These are phyloP conservation scores for Podospora comata DNA, from an alignment of 495 filamentous ascomycete genomes.

Conservation along the genomic window DNA sequence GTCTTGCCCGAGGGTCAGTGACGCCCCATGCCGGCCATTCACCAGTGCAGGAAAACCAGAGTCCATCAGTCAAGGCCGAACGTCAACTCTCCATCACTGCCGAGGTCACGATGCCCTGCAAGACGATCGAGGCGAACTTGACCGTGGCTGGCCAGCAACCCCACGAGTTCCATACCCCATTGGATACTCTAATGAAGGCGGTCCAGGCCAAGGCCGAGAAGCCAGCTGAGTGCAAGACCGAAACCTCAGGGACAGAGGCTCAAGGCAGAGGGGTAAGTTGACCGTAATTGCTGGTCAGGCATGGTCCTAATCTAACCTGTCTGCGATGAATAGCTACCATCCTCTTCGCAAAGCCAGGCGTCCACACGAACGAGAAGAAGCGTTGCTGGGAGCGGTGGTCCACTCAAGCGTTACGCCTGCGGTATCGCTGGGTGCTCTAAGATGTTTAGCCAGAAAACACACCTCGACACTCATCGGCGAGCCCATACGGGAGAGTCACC, in stretches of 20 bases:
- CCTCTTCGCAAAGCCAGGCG: constrained; percentile 30
- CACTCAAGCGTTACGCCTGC: constrained; percentile 67
- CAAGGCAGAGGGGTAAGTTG: not conserved
- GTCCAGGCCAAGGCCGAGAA: constrained; percentile 69
- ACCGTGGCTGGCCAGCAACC: constrained; percentile 37
- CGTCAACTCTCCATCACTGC: constrained; percentile 17
- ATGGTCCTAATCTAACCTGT: not conserved
- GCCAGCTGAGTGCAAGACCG: not conserved
- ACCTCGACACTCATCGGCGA: constrained; percentile 85
- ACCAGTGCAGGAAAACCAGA: constrained; percentile 28
- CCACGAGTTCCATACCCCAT: constrained; percentile 67
- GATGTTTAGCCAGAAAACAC: constrained; percentile 87
- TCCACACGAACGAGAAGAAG: not conserved
- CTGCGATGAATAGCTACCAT: not conserved
- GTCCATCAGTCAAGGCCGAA: constrained; percentile 42
- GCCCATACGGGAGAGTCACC: constrained; percentile 90
- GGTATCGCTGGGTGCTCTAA: constrained; percentile 72
- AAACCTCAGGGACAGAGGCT: constrained; percentile 1
- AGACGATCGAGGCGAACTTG: constrained; percentile 29
- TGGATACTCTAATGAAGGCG: constrained; percentile 89
- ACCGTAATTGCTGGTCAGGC: constrained; percentile 4
- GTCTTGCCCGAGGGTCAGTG: constrained; percentile 12
- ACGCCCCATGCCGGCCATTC: constrained; percentile 17
- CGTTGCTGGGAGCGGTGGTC: not conserved
- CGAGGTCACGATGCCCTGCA: not conserved